Evolutionary conservation across 768 basidiomycete species (phyloP), one percentile per base, ranked within the genome.

Genomic region (Lentinula boryana): DNA sequence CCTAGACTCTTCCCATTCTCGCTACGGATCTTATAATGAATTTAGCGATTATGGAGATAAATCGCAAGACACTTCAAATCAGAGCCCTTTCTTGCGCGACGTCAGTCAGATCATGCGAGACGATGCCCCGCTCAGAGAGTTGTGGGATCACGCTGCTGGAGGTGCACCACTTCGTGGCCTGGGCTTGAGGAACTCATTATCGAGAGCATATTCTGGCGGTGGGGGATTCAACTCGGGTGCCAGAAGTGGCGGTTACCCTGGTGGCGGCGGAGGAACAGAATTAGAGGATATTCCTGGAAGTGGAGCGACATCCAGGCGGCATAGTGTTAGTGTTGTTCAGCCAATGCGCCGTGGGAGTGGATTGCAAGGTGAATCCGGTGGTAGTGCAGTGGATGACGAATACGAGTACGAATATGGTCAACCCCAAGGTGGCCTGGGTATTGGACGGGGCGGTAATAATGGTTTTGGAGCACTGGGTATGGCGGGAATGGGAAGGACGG

Each of bases 1-100:
- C 1, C 77, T 84, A 65, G 86, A 78, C 63, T 85, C 85, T 63
- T 56, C 55, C 18, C 55, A 36, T 9, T 43, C 55, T 12, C 36
- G 40, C 16, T 56, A 43, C n/a, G 38, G 53, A 38, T 54, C 40
- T 12, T 56, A 56, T n/a, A 40, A 56, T 27, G 55, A 56, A 27
- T 56, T 44, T 23, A 38, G 23, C 40, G 55, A 56, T 7, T 56
- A 56, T 56, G 55, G 55, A 44, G 55, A 56, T 9, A 56, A 56
- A 40, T 38, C 10, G n/a, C 56, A 65, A 52, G 80, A 92, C 71
- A 72, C 83, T 44, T 88, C 89, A 33, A 93, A 93, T 70, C 89
- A 91, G 82, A 86, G 84, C 64, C 92, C 91, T 0, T 93, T 94
- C 69, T 83, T 90, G n/a, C 78, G 91, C 23, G 90, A 94, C 70